Percentiles rank a stretch among this genome's conserved stretches.
Conservation (phyloP, 768 basidiomycete species). For the Dioszegia hungarica region DNA sequence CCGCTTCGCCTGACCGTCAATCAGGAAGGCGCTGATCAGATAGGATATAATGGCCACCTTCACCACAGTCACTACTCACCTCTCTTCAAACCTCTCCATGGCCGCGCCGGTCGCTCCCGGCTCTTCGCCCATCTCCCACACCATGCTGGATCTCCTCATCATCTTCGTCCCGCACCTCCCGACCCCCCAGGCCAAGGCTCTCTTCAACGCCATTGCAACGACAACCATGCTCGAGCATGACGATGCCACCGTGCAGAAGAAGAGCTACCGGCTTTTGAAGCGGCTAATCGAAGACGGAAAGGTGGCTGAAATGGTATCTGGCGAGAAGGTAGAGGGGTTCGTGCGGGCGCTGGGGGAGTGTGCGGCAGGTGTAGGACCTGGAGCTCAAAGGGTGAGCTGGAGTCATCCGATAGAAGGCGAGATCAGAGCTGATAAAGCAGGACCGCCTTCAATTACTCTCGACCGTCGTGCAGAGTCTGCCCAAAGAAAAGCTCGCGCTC, state of each 20-base stretch:
- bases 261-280: slow-evolving; percentile 81
- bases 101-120: slow-evolving; percentile 26
- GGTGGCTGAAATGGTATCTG: slow-evolving; percentile 40
- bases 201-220: slow-evolving; percentile 68
- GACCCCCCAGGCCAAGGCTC: slow-evolving; percentile 56
- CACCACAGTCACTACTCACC: slow-evolving; percentile 62
- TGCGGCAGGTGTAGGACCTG: slow-evolving; percentile 63
- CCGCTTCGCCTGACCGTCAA: slow-evolving; percentile 7
- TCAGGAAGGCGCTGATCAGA: neutral
- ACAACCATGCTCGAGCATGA: slow-evolving; percentile 64
- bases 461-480: slow-evolving; percentile 63
- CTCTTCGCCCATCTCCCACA: slow-evolving; percentile 55
- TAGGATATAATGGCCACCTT: slow-evolving; percentile 79
- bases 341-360: slow-evolving; percentile 64
- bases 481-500: slow-evolving; percentile 68
- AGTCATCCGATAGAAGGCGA: neutral
- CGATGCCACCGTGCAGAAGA: slow-evolving; percentile 90
- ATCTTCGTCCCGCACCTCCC: slow-evolving; percentile 75
- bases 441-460: slow-evolving; percentile 77
- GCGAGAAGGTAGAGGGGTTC: slow-evolving; percentile 56
- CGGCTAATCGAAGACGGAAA: slow-evolving; percentile 66
- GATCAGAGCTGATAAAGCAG: slow-evolving; percentile 47
- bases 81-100: slow-evolving; percentile 32
- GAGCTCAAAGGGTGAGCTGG: slow-evolving; percentile 72
- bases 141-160: slow-evolving; percentile 70